phyloP scores from a whole-genome alignment of 2,329 filamentous ascomycete genomes.

The Xylariaceae sp. region DNA sequence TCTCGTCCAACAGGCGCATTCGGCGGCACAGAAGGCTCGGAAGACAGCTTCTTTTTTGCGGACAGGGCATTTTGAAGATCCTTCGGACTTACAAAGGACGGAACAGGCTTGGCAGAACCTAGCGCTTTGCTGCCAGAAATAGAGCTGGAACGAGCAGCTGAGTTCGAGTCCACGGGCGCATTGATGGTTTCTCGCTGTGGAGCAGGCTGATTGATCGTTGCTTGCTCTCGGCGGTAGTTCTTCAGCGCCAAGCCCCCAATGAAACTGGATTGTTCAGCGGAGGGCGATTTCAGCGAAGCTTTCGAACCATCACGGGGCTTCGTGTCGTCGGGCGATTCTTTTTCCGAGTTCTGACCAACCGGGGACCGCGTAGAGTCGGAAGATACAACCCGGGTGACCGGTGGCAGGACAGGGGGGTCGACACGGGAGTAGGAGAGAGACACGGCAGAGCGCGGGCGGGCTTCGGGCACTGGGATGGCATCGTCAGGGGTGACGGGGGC shows the following conservation, averaged over 20 bases:
- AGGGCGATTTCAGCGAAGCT: conserved; percentile 33
- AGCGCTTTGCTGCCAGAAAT: conserved; percentile 29
- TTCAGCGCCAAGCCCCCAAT: conserved; percentile 53
- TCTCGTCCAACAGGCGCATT: conserved; percentile 36
- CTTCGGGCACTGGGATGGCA: conserved; percentile 45
- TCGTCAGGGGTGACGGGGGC: conserved; percentile 40
- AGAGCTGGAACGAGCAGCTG: conserved; percentile 27
- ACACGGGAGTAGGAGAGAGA: conserved; percentile 31
- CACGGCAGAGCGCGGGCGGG: conserved; percentile 33
- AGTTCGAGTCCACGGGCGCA: conserved; percentile 6
- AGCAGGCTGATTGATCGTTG: conserved; percentile 21
- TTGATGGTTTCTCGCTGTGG: conserved; percentile 21
- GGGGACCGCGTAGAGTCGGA: conserved; percentile 33
- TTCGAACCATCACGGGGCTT: conserved; percentile 24
- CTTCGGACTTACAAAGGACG: conserved; percentile 49
- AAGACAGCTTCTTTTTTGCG: conserved; percentile 41
- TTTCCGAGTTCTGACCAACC: conserved; percentile 14
- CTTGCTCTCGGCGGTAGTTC: conserved; percentile 45
- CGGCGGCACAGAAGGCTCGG: conserved; percentile 36
- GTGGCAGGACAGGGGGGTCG: conserved; percentile 37
- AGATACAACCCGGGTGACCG: conserved; percentile 48
- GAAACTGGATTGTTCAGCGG: conserved; percentile 44
- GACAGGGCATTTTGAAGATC: conserved; percentile 41
- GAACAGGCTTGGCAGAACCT: conserved; percentile 32
- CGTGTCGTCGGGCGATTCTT: conserved; percentile 1